These are phyloP conservation scores for Nannochloris sp. DNA, from an alignment of 139 green algal species.

Conservation along the genomic window DNA sequence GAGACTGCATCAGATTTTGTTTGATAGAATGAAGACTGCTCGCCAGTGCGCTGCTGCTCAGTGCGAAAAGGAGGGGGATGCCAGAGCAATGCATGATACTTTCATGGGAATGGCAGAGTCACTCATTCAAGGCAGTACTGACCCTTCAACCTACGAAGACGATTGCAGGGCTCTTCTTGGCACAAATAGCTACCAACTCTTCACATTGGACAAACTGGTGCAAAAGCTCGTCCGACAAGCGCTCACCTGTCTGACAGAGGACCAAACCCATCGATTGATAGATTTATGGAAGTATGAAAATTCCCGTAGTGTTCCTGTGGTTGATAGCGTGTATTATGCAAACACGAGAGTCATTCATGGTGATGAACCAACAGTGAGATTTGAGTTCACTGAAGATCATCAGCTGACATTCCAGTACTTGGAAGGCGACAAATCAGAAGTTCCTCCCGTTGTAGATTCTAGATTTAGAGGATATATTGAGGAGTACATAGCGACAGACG, in stretches of 20 bases:
- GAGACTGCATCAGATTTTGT: conserved; percentile 73
- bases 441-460: conserved; percentile 27
- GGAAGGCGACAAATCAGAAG: conserved; percentile 29
- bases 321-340: conserved; percentile 54
- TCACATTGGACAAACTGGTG: conserved; percentile 31
- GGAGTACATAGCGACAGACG: conserved; percentile 36
- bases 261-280: conserved; percentile 49
- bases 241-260: conserved; percentile 53
- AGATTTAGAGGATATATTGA: conserved; percentile 70
- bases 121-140: conserved; percentile 55
- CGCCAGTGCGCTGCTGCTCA: conserved; percentile 20
- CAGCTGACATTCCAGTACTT: conserved; percentile 52
- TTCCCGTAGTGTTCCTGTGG: conserved; percentile 20
- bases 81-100: conserved; percentile 5
- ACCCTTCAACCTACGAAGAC: conserved; percentile 64
- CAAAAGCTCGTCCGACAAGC: conserved; percentile 80
- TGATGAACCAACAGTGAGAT: conserved; percentile 67
- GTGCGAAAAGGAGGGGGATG: not conserved
- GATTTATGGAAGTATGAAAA: conserved; percentile 73
- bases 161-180: conserved; percentile 52
- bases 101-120: conserved; percentile 48
- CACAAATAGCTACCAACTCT: conserved; percentile 24
- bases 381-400: conserved; percentile 23
- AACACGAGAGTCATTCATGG: conserved; percentile 68
- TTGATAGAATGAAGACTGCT: conserved; percentile 57